Percentiles rank a stretch among this genome's conserved stretches.
phyloP scores from a whole-genome alignment of 2,329 filamentous ascomycete genomes.

The Fusarium clavum region DNA sequence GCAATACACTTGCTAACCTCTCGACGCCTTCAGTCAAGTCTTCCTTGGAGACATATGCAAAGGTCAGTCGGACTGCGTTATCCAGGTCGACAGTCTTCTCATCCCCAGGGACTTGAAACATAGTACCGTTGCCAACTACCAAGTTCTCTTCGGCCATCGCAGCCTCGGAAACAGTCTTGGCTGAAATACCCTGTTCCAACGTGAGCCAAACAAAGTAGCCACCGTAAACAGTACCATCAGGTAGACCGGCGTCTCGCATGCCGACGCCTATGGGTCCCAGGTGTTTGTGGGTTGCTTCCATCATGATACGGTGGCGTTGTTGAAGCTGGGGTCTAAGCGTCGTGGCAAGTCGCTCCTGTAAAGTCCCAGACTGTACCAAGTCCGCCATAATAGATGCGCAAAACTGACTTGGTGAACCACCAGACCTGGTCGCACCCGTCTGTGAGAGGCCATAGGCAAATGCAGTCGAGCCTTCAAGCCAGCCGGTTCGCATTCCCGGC shows the following conservation, averaged over 20 bases:
- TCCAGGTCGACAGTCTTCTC: constrained; percentile 66
- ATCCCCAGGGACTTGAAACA: constrained; percentile 76
- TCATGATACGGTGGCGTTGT: constrained; percentile 62
- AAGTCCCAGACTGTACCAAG: constrained; percentile 57
- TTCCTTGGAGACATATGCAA: constrained; percentile 77
- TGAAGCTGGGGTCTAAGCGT: constrained; percentile 59
- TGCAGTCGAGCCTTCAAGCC: constrained; percentile 77
- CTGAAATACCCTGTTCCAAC: constrained; percentile 64
- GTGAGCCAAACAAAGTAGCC: constrained; percentile 90
- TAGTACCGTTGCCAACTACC: constrained; percentile 73
- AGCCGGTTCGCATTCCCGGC: constrained; percentile 87
- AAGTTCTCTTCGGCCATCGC: constrained; percentile 73
- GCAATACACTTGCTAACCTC: constrained; percentile 66
- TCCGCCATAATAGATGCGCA: constrained; percentile 63
- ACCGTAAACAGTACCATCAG: constrained; percentile 67
- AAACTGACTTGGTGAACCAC: constrained; percentile 69
- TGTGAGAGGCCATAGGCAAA: constrained; percentile 64
- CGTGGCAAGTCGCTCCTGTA: constrained; percentile 58
- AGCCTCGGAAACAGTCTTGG: constrained; percentile 66
- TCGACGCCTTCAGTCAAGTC: constrained; percentile 74
- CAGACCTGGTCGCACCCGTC: constrained; percentile 65
- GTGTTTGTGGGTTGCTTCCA: constrained; percentile 67
- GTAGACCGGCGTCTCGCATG: constrained; percentile 53
- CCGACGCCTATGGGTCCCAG: constrained; percentile 72
- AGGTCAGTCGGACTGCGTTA: constrained; percentile 73